phyloP scores from a whole-genome alignment of 2,329 filamentous ascomycete species.

The Apiospora phragmitis region DNA sequence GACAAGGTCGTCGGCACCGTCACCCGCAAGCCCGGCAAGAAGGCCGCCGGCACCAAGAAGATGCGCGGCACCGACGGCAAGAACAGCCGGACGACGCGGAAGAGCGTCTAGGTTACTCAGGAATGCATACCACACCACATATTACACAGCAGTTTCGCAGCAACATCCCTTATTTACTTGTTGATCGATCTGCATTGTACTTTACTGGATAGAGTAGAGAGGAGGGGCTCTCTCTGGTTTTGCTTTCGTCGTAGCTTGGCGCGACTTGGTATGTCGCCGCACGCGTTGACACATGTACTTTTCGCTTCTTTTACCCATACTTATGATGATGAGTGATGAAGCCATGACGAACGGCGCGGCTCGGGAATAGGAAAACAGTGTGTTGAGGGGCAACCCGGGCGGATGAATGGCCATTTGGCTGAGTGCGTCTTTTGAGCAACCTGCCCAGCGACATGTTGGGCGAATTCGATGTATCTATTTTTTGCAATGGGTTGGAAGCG shows the following conservation, averaged over 20 bases:
- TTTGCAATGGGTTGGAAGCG: background rate
- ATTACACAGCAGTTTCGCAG: too few relatives aligned
- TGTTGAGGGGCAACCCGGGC: background rate
- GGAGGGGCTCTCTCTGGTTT: background rate
- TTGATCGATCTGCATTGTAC: background rate
- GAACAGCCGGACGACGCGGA: constrained; percentile 15
- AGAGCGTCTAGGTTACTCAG: background rate
- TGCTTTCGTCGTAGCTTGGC: background rate
- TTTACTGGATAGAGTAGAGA: background rate
- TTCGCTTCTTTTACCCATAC: background rate
- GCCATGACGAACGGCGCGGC: background rate
- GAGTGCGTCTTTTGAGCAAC: background rate
- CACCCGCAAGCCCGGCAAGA: constrained; percentile 27
- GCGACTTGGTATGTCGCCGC: background rate
- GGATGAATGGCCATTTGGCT: background rate
- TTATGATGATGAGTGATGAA: constrained; percentile 6
- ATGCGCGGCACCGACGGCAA: constrained; percentile 30
- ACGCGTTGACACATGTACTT: background rate
- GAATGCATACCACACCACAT: too few relatives aligned
- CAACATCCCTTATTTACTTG: background rate
- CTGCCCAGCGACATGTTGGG: background rate
- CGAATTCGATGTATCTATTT: background rate
- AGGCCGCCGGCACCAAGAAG: constrained; percentile 28
- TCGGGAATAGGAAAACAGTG: background rate
- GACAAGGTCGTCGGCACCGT: constrained; percentile 27